phyloP scores from a whole-genome alignment of 441 rosid genomes.

The Lepidium campestre region DNA sequence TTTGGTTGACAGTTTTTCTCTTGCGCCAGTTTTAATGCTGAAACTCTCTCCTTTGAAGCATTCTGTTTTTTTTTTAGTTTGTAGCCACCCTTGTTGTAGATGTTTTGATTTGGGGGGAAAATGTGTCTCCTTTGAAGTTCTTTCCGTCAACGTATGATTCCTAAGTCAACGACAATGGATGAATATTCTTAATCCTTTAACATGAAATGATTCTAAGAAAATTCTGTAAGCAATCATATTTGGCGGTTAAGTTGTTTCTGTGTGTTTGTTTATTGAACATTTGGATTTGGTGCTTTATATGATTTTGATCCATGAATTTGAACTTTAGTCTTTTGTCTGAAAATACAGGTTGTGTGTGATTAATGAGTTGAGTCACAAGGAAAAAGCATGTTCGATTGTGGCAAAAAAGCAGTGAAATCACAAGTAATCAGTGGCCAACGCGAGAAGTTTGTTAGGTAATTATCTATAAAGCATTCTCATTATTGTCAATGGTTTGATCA shows the following conservation, averaged over 20 bases:
- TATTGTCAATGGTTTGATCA: neutral
- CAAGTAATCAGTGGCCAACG: conserved; percentile 63
- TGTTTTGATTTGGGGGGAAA: neutral
- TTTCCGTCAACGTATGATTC: neutral
- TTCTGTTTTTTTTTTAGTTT: neutral
- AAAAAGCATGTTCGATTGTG: conserved; percentile 63
- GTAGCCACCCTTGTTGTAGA: neutral
- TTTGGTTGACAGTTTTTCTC: neutral
- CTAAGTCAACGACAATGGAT: conserved; percentile 11
- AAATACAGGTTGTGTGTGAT: conserved; percentile 46
- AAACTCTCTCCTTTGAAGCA: neutral
- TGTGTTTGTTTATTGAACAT: neutral
- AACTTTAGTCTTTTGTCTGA: neutral
- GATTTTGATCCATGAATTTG: neutral
- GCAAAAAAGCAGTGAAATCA: conserved; percentile 41
- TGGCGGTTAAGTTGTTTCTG: neutral
- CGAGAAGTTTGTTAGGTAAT: conserved; percentile 91
- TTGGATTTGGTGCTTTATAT: neutral
- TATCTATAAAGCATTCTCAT: neutral
- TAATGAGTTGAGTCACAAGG: conserved; percentile 33
- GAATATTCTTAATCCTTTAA: neutral
- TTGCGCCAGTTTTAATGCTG: neutral
- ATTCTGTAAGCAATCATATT: neutral
- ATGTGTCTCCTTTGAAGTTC: neutral
- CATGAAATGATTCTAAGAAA: neutral